Evolutionary conservation across 1,284 basidiomycete genomes (phyloP).

Genomic region (Ceratobasidium sp.): DNA sequence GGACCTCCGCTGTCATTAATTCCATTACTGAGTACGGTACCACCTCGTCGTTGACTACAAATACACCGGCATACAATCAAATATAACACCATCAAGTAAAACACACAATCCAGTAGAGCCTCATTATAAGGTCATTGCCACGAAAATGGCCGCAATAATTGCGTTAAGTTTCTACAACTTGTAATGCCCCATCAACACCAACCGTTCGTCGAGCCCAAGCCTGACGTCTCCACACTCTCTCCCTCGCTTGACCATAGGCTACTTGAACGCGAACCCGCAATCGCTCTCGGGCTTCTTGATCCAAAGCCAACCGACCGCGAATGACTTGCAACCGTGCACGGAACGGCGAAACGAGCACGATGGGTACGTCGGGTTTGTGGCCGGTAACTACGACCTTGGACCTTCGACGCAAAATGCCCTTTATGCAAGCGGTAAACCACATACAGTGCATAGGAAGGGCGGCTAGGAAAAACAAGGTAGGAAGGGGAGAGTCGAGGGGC

Average conservation of each 20-base stretch:
- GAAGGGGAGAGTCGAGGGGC: slow-evolving; percentile 50
- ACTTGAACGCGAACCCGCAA: slow-evolving; percentile 16
- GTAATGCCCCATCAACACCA: neutral
- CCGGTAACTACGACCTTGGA: neutral
- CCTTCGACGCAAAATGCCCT: slow-evolving; percentile 57
- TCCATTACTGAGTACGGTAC: too few relatives aligned
- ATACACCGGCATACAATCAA: too few relatives aligned
- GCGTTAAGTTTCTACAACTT: too few relatives aligned
- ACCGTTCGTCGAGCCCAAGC: neutral
- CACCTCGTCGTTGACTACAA: neutral
- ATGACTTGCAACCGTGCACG: slow-evolving; percentile 22
- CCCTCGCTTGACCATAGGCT: slow-evolving; percentile 18
- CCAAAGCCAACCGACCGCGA: neutral
- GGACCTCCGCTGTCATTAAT: too few relatives aligned
- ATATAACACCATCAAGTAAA: neutral
- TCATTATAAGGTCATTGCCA: neutral
- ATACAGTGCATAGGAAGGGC: slow-evolving; percentile 60
- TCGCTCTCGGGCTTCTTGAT: slow-evolving; percentile 11
- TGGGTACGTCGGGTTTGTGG: neutral
- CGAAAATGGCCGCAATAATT: neutral
- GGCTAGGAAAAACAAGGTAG: slow-evolving; percentile 52
- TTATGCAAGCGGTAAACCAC: slow-evolving; percentile 63
- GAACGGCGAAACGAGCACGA: neutral
- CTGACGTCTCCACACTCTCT: slow-evolving; percentile 7
- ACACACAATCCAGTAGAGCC: neutral